Evolutionary conservation across 2,329 filamentous ascomycete species (phyloP), one percentile per base, ranked within the genome.

Genomic region (Coniochaeta prunicola): DNA sequence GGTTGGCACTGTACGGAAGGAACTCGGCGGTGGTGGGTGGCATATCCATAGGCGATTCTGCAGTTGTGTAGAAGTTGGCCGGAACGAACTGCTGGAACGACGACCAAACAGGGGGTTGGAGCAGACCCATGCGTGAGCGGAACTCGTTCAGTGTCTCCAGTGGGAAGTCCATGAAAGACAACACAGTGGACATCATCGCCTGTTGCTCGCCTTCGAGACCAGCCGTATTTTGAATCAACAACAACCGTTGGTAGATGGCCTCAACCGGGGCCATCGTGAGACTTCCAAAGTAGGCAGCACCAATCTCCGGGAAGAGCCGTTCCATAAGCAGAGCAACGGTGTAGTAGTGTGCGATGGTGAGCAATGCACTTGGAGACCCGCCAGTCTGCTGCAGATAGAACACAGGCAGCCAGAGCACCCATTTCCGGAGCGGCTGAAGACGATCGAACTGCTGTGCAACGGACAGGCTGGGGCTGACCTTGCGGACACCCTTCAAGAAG

Each of bases 351-450:
- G 92, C 90, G 58, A 97, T 86, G 62, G 96, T 87, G 57, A 96
- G 80, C 64, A 97, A 80, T 1, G 91, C 88, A 60, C 85, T 90
- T 26, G 90, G 83, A 64, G 93, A 91, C 36, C 85, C 84, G 56
- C 88, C 85, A 53, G 87, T 89, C 63, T 87, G 85, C 70, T 93
- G 88, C 28, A 97, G 81, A 66, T 92, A 88, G 64, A 87, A 86
- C 34, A 96, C 87, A 0, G 94, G 94, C 58, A 96, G 85, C 92
- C 93, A 97, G 75, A 97, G 96, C 17, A 97, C 83, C 92, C 93
- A 97, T 65, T 90, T 90, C 58, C 92, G 84, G 60, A 99, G 82
- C 10, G 91, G 88, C 63, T 96, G 92, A 12, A 97, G 84, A 63
- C 92, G 89, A 68, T 92, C 89, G 70, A 97, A 97, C 69, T 96